Percentiles rank a stretch among this genome's conserved stretches.
Evolutionary conservation across 2,329 filamentous ascomycete species (phyloP).

Genomic region (Sporothrix pallida): DNA sequence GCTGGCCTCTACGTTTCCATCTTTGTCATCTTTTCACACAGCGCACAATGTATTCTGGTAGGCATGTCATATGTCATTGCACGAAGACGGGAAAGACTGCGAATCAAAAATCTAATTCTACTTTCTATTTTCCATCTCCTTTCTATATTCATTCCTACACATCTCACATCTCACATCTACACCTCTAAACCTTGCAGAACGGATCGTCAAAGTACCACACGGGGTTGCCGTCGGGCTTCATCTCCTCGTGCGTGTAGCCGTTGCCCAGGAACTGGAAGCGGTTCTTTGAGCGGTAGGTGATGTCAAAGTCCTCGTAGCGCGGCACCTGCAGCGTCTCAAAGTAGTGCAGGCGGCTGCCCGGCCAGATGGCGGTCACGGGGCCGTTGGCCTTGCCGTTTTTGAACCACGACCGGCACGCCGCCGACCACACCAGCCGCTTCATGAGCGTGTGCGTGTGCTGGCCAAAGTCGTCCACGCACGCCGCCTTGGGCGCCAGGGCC

Average conservation of each 20-base stretch:
- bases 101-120: too few species aligned
- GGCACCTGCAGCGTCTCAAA: conserved; percentile 58
- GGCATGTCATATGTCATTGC: too few species aligned
- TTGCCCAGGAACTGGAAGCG: background rate
- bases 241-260: background rate
- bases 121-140: too few species aligned
- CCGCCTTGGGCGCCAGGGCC: conserved; percentile 28
- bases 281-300: background rate
- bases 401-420: conserved; percentile 56
- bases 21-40: too few species aligned
- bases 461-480: conserved; percentile 53
- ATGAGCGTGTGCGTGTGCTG: conserved; percentile 56
- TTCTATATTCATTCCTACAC: too few species aligned
- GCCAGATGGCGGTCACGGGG: conserved; percentile 54
- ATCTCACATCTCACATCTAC: too few species aligned
- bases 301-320: conserved; percentile 56
- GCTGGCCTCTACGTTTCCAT: too few species aligned
- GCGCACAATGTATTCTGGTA: too few species aligned
- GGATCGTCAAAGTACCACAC: background rate
- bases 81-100: too few species aligned
- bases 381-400: conserved; percentile 53
- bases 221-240: background rate
- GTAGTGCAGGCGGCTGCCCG: conserved; percentile 57
- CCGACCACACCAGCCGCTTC: conserved; percentile 57
- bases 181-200: background rate